phyloP scores from a whole-genome alignment of 108 stramenopile genomes.

The Chaetoceros tenuissimus region DNA sequence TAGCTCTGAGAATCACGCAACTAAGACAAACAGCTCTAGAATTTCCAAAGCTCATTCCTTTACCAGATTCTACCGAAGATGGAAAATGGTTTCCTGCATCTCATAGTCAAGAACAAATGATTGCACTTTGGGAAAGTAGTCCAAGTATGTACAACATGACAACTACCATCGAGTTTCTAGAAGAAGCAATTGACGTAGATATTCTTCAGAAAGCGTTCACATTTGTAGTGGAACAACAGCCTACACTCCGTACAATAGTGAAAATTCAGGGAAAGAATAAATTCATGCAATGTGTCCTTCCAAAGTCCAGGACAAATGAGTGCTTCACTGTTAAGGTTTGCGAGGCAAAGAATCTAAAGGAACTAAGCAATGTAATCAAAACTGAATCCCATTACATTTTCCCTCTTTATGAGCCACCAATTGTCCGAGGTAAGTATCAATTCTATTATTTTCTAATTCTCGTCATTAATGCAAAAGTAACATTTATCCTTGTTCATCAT shows the following conservation, averaged over 20 bases:
- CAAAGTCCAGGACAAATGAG: no score
- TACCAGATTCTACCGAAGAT: conserved; percentile 4
- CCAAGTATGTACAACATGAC: conserved; percentile 20
- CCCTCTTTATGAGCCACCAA: no score
- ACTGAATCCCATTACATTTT: no score
- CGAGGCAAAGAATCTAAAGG: no score
- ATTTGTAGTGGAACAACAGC: conserved; percentile 4
- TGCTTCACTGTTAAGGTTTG: no score
- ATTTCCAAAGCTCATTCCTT: conserved; percentile 3
- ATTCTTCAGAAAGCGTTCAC: conserved; percentile 6
- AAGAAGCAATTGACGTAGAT: conserved; percentile 3
- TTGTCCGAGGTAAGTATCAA: no score
- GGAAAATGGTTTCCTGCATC: conserved; percentile 9
- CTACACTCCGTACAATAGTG: conserved; percentile 6
- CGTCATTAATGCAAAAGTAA: no score
- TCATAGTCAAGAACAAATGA: conserved; percentile 14
- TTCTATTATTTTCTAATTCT: no score
- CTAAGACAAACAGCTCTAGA: conserved; percentile 4
- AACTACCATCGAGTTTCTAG: conserved; percentile 16
- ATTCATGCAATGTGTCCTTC: no score
- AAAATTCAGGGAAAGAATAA: no score
- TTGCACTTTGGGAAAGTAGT: conserved; percentile 7
- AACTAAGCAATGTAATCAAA: no score
- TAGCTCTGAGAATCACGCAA: conserved; percentile 5
- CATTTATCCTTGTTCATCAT: no score